Evolutionary conservation across 1,139 yeast species (phyloP), one percentile per base, ranked within the genome.

Genomic region (Lodderomyces oxycetoniae): DNA sequence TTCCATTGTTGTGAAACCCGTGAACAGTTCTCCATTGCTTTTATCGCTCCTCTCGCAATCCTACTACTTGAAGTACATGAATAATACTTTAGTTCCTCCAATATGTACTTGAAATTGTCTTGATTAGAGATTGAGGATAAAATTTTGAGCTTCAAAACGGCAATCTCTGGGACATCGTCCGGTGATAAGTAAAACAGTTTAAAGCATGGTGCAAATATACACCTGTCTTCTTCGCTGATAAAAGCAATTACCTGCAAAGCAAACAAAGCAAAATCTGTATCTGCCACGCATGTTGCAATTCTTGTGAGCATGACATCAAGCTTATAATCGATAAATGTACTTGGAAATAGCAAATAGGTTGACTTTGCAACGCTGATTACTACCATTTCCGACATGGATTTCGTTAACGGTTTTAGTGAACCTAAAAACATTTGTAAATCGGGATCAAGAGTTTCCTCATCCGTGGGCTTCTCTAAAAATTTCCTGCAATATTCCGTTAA

Each of bases 71-170:
- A 57, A 14, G 63, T 51, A n/a, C 67, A 57, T 0, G 85, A 77
- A 43, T 78, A 74, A 50, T 77, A 77, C 46, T 82, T 81, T 27
- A 89, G 61, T 53, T 88, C 95, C 17, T 69, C 66, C n/a, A 83
- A 59, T 11, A 86, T 71, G 3, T 48, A 41, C 28, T 66, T 63
- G 33, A 77, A 70, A 44, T 74, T 85, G 3, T 57, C 54, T 17
- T 71, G 75, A 33, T 67, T 67, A 24, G 79, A 73, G 17, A 87
- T 54, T 12, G 68, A 58, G 2, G 89, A 70, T 30, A 89, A 57
- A 17, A 87, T 74, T 32, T 69, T 68, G n/a, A 89, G 55, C 54
- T 88, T 89, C 34, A 71, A 57, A 32, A 59, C 57, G 9, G 85
- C 68, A 5, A 74, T 61, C 1, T 53, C 50, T 1, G 49, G 35